A percentile compares a stretch with the other conserved stretches of the same genome.
These are phyloP conservation scores for Yamadazyma triangularis DNA, from an alignment of 1,139 yeast genomes.

Conservation along the genomic window DNA sequence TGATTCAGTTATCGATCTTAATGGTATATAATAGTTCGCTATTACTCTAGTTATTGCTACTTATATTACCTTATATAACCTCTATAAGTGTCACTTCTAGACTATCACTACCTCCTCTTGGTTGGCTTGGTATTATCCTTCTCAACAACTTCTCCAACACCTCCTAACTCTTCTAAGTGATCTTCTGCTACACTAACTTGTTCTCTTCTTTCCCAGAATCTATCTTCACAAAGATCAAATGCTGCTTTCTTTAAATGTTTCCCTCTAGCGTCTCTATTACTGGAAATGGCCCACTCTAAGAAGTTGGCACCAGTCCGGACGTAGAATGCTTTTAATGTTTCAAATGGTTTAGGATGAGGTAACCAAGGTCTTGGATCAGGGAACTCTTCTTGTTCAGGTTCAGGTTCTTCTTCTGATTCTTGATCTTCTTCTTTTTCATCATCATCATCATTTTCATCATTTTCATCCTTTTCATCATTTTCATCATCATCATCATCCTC, in stretches of 20 bases:
- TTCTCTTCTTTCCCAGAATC: constrained; percentile 99
- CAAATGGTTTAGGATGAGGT: constrained; percentile 97
- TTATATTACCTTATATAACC: too few relatives aligned
- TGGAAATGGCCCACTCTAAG: constrained; percentile 88
- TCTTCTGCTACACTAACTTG: constrained; percentile 87
- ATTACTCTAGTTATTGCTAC: too few relatives aligned
- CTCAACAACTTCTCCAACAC: constrained; percentile 87
- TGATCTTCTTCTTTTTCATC: constrained; percentile 56
- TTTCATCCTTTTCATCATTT: constrained; percentile 48
- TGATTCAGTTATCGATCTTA: too few relatives aligned
- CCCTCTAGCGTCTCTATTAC: constrained; percentile 83
- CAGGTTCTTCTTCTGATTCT: constrained; percentile 57
- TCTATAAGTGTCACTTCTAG: too few relatives aligned
- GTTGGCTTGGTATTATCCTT: constrained; percentile 51
- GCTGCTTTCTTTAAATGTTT: constrained; percentile 86
- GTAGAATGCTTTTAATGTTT: constrained; percentile 75
- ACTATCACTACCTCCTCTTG: constrained; percentile 45
- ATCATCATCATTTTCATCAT: constrained; percentile 43
- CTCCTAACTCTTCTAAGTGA: constrained; percentile 82
- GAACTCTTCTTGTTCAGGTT: constrained; percentile 60
- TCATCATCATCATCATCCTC: constrained; percentile 68
- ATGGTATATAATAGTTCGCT: too few relatives aligned
- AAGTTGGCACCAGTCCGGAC: constrained; percentile 82
- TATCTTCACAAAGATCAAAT: constrained; percentile 84
- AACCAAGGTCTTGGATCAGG: constrained; percentile 96